These are phyloP conservation scores for Neurospora tetrasperma DNA, from an alignment of 495 filamentous ascomycete genomes.

Conservation along the genomic window DNA sequence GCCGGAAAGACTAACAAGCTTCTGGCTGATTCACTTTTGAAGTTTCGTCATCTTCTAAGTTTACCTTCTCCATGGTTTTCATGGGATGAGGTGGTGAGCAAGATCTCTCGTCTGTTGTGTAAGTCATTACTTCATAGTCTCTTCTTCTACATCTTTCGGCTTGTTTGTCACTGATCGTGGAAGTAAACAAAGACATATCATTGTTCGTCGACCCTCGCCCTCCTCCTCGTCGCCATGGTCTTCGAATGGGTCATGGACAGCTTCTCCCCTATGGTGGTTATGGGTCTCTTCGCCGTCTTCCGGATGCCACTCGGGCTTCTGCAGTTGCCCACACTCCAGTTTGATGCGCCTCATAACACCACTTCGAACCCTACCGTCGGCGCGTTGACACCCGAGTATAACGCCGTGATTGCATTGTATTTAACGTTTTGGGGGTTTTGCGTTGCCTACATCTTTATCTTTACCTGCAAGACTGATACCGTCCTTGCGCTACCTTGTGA, in stretches of 20 bases:
- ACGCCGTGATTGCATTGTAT: slow-evolving; percentile 39
- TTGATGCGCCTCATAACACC: slow-evolving; percentile 38
- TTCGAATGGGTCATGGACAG: slow-evolving; percentile 44
- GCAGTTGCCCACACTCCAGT: slow-evolving; percentile 40
- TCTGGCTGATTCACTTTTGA: background rate
- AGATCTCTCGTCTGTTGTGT: slow-evolving; percentile 40
- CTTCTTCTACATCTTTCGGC: background rate
- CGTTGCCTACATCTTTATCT: slow-evolving; percentile 45
- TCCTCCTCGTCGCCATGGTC: slow-evolving; percentile 37
- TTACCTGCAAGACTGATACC: slow-evolving; percentile 43
- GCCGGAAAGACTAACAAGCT: too few relatives aligned
- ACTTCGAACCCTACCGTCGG: slow-evolving; percentile 32
- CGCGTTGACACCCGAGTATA: slow-evolving; percentile 31
- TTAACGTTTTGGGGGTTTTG: slow-evolving; percentile 49
- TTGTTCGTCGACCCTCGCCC: slow-evolving; percentile 42
- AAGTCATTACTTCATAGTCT: slow-evolving; percentile 9
- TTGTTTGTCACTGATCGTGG: background rate
- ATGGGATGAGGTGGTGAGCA: slow-evolving; percentile 47
- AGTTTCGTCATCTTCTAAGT: slow-evolving; percentile 43
- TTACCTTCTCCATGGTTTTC: slow-evolving; percentile 34
- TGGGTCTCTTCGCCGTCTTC: slow-evolving; percentile 47
- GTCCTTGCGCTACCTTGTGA: slow-evolving; percentile 30
- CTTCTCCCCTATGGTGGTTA: slow-evolving; percentile 48
- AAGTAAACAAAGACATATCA: slow-evolving; percentile 39
- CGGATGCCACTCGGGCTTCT: slow-evolving; percentile 46